Base-by-base conservation (phyloP, 805 yeast genomes). In the Schwanniomyces yamadae region DNA sequence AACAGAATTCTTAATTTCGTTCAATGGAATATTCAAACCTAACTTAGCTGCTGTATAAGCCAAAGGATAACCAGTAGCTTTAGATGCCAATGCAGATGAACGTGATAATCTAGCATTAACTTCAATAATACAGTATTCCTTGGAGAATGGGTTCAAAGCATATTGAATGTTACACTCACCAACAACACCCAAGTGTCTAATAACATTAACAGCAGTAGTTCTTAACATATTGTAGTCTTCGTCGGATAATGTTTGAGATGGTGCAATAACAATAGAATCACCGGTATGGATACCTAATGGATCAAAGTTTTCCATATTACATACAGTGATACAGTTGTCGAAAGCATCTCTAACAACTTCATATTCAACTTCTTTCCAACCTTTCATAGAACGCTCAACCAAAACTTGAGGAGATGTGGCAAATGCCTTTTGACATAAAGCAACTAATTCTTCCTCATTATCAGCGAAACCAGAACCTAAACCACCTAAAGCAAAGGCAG, bases 131-230 rank as follows among this genome's bases (percentile, higher is more conserved):
- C 99, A 84, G 71, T 91, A 91, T 57, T 93, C 98, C 64, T 86
- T 83, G 41, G 95, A 82, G 66, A 81, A 77, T 41, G 99, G 98
- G 59, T 91, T 85, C 59, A 91, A 75, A 34, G 98, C 97, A 59
- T 91, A 91, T 67, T 91, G 99, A 55, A 91, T 88, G 71, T 91
- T 91, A 76, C 99, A 91, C 73, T 91, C 99, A 74, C 99, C 99
- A 59, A 91, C 98, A 59, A 91, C 99, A 55, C 98, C 98, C 55
- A 91, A 74, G 60, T 91, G 99, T 66, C 98, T 82, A 51, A 91
- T 93, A 45, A 91, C 95, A 47, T 91, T 93, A 50, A 93, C 93
- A 31, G 99, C 99, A 30, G 99, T 88, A 34, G 97, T 84, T 71
- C 99, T 82, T 59, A 91, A 76, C 98, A 93, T 93, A 70, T 91